Evolutionary conservation across 2,329 filamentous ascomycete species (phyloP), one percentile per base, ranked within the genome.

Genomic region (Fusarium incarnatum): DNA sequence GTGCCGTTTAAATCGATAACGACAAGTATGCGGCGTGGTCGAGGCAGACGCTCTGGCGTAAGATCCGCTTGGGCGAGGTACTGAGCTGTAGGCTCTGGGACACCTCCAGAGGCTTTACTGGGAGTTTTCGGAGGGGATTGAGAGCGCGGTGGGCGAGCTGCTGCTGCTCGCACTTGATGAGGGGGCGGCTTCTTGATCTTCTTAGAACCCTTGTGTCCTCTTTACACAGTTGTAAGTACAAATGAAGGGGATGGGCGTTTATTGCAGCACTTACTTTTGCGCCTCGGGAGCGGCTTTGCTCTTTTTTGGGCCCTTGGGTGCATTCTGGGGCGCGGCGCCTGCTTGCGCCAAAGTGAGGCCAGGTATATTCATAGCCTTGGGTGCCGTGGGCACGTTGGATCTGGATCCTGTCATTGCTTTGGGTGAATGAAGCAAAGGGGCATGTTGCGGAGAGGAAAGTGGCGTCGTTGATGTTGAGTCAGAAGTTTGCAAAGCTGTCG

Each of bases 1-100:
- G 95, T 98, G 67, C 96, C 96, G 79, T 98, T 99, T 40, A 99
- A 87, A 80, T 99, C 96, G 67, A 98, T 88, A 48, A 98, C 88
- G 53, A 99, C 84, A 23, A 99, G 88, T 34, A 97, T 86, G 18
- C 86, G 87, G 42, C 88, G 88, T 2, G 90, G 86, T 2, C 78
- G 53, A 0, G 79, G 41, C 6, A 87, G 79, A 18, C 71, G 70
- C 28, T 77, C 73, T 1, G 88, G 84, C 1, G 81, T 73, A 16
- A 81, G 71, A 7, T 81, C 77, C 3, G 91, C 84, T 55, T 85
- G 84, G 6, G 76, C 56, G n/a, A 93, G 81, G 79, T 97, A 97
- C 48, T 79, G 76, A 1, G 79, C 47, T 2, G 86, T 86, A 0
- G 92, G 88, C 0, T 85, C 75, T 1, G 93, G 93, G 25, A 90